Evolutionary conservation across 768 basidiomycete genomes (phyloP).

Genomic region (Suillus paluster): DNA sequence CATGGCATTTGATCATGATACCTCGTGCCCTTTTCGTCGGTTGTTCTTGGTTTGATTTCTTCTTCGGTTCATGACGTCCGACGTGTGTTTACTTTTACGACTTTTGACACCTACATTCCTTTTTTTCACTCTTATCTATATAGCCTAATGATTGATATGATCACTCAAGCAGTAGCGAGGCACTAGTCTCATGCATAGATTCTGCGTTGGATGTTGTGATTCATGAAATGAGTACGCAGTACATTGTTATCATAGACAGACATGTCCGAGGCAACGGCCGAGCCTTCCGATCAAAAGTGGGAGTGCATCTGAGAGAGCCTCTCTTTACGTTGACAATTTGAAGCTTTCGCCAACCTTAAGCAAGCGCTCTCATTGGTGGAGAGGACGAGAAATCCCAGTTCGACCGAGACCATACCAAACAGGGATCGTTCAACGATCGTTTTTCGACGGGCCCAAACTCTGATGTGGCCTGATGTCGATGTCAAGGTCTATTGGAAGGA

Average conservation of each 20-base stretch:
- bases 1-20: slow-evolving; percentile 15
- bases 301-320: too few species aligned
- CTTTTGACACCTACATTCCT: slow-evolving; percentile 11
- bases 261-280: not conserved
- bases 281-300: fast-evolving
- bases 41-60: slow-evolving; percentile 8
- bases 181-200: not conserved
- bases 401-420: too few species aligned
- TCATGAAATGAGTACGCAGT: not conserved
- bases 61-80: slow-evolving; percentile 4
- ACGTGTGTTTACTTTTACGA: slow-evolving; percentile 1
- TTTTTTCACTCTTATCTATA: slow-evolving; percentile 12
- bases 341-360: too few species aligned
- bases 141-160: slow-evolving; percentile 6
- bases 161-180: not conserved
- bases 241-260: not conserved
- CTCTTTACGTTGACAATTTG: too few species aligned
- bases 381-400: too few species aligned
- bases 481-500: too few species aligned
- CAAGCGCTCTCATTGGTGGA: too few species aligned
- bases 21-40: slow-evolving; percentile 8
- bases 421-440: too few species aligned
- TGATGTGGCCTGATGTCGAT: too few species aligned
- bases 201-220: not conserved
- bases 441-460: too few species aligned